Percentiles rank a stretch among this genome's conserved stretches.
phyloP scores from a whole-genome alignment of 441 rosid species.

The Corymbia citriodora region DNA sequence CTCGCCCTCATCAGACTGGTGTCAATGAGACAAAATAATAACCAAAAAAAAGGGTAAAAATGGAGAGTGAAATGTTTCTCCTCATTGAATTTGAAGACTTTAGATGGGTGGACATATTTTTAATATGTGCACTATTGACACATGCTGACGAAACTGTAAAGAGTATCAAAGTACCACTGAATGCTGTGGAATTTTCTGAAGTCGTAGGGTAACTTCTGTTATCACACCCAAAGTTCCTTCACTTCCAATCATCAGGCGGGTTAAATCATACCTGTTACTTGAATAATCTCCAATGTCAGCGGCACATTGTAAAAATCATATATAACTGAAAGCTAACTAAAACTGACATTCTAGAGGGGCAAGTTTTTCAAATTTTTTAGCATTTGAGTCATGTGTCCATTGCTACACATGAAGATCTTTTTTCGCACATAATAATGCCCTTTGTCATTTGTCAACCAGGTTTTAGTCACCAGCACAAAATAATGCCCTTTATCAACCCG shows the following conservation, averaged over 20 bases:
- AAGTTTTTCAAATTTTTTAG: neutral
- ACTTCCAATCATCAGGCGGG: constrained; percentile 91
- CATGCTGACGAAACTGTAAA: neutral
- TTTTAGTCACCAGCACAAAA: neutral
- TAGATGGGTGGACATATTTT: neutral
- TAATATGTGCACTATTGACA: neutral
- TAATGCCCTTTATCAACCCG: neutral
- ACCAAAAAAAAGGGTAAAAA: neutral
- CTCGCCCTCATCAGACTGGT: neutral
- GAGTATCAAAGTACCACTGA: constrained; percentile 56
- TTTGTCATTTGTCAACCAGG: neutral
- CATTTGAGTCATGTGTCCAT: neutral
- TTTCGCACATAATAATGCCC: neutral
- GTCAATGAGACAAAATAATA: neutral
- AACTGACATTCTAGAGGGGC: neutral
- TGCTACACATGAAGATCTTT: neutral
- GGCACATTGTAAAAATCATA: neutral
- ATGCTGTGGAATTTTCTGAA: constrained; percentile 87
- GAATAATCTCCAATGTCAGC: constrained; percentile 1
- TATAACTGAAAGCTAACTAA: neutral
- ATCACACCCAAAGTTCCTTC: constrained; percentile 93
- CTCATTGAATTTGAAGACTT: neutral
- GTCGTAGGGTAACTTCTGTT: constrained; percentile 85
- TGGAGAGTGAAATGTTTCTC: neutral
- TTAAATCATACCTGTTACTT: constrained; percentile 68